Evolutionary conservation across 352 stramenopile species (phyloP), one percentile per base, ranked within the genome.

Genomic region (Aphanomyces invadans): DNA sequence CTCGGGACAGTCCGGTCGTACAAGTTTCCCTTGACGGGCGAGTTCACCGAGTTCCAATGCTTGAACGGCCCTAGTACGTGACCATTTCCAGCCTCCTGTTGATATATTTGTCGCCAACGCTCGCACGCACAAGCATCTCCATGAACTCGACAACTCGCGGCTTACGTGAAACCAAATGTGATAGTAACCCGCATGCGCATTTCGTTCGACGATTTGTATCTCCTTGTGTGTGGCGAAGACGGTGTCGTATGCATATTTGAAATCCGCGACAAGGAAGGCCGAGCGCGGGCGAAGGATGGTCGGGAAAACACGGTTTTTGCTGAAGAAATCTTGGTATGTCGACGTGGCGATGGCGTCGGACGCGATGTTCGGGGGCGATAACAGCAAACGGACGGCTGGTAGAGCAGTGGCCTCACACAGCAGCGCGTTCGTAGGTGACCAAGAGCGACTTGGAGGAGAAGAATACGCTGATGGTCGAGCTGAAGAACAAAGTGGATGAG

Each of bases 401-500:
- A n/a, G n/a, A n/a, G n/a, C n/a, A n/a, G n/a, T n/a, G n/a, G n/a
- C n/a, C n/a, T n/a, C 46, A 54, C 23, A 7, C 17, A 21, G 25
- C 12, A 17, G 28, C 23, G 46, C 12, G 49, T 57, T 15, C 2
- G 17, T 32, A 57, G 19, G 90, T 97, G 11, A 98, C 91, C 31
- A 95, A 96, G 39, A 91, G 81, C 0, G 91, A 98, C 69, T 69
- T 98, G 17, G 91, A 98, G 69, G 93, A 98, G 66, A 96, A 96
- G 55, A 88, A 95, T 33, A 77, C 78, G 1, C 71, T 95, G 9
- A 97, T 98, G 86, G 80, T 86, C 39, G 92, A 98, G 45, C 80
- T 98, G 38, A 96, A 96, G 65, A 95, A 80, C 26, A 97, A 98
- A 74, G 89, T 98, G 2, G 92, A 98, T 23, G 92, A 98, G 52